Conservation (phyloP, 257 asterid species). For the Rauvolfia tetraphylla region DNA sequence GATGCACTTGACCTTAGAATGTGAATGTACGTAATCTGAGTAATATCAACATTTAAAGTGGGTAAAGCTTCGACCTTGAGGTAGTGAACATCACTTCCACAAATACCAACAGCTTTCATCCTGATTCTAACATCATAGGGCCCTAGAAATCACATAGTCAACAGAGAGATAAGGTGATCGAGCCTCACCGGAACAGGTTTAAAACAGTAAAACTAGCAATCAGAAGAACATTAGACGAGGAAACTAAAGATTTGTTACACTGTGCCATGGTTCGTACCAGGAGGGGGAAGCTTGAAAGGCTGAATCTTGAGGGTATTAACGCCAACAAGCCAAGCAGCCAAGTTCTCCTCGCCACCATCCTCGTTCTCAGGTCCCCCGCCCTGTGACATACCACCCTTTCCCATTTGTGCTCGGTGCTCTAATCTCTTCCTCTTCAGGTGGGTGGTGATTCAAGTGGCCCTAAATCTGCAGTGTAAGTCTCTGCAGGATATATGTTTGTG, state of each 20-base stretch:
- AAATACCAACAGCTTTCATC: conserved; percentile 97
- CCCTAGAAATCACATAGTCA: conserved; percentile 36
- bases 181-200: background rate
- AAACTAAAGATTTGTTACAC: background rate
- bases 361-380: conserved; percentile 18
- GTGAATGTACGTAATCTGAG: background rate
- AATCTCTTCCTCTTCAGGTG: background rate
- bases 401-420: conserved; percentile 44
- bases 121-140: conserved; percentile 84
- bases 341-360: conserved; percentile 49
- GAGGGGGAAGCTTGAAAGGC: conserved; percentile 86
- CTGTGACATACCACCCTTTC: conserved; percentile 51
- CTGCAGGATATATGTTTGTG: too few species aligned
- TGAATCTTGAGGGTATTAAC: conserved; percentile 80
- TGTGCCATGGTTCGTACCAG: conserved; percentile 45
- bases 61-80: conserved; percentile 56
- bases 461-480: too few species aligned
- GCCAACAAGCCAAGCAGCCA: conserved; percentile 99
- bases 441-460: background rate
- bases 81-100: conserved; percentile 98
- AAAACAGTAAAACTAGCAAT: background rate
- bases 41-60: background rate
- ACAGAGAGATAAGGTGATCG: background rate
- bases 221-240: background rate
- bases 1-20: background rate